Conservation (phyloP, 371 early-diverging fungal species). For the Phascolomyces articulosus region DNA sequence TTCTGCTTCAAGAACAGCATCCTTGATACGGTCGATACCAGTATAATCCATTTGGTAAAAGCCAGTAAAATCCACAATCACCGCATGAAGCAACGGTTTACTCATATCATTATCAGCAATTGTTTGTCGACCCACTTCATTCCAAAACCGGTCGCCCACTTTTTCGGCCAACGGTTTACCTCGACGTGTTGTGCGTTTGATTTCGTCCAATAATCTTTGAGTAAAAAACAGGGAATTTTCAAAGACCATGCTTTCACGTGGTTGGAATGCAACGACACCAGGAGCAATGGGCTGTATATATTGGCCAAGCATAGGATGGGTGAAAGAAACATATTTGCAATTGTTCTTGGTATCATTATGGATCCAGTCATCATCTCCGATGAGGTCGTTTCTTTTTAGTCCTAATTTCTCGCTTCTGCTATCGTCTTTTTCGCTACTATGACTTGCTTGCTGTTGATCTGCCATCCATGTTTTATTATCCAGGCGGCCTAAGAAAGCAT, state of each 20-base stretch:
- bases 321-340: constrained; percentile 21
- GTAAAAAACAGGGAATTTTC: constrained; percentile 67
- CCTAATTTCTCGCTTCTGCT: no score
- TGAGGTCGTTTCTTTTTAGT: no score
- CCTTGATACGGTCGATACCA: constrained; percentile 70
- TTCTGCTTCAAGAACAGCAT: constrained; percentile 42
- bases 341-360: neutral
- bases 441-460: neutral
- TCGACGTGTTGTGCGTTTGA: constrained; percentile 35
- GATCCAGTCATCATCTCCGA: constrained; percentile 12
- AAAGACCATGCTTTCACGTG: constrained; percentile 72
- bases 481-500: constrained; percentile 35
- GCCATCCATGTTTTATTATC: no score
- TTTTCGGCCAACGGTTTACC: constrained; percentile 23
- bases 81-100: constrained; percentile 61
- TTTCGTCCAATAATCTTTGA: constrained; percentile 46
- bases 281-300: constrained; percentile 42
- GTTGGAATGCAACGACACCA: constrained; percentile 67
- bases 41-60: constrained; percentile 82
- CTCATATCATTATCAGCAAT: constrained; percentile 26
- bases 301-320: constrained; percentile 19
- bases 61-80: constrained; percentile 79
- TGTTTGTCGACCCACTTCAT: no score
- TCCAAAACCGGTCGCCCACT: constrained; percentile 54
- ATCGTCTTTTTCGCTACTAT: neutral